Evolutionary conservation across 2,329 filamentous ascomycete species (phyloP).

Genomic region (Fusarium pseudoanthophilum): DNA sequence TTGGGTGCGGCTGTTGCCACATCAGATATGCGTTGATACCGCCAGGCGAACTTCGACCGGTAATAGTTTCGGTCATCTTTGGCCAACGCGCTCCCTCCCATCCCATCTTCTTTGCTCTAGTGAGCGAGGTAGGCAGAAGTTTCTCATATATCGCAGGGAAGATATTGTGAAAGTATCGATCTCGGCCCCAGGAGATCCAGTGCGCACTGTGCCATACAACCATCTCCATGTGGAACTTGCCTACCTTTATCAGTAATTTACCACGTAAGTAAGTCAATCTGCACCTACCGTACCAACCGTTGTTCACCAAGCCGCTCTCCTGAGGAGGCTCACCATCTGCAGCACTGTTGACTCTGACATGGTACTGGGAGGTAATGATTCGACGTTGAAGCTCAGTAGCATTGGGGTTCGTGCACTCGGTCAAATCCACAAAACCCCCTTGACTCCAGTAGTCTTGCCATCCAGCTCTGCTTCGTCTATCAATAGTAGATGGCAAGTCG

Average conservation of each 20-base stretch:
- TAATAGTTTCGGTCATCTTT: slow-evolving; percentile 49
- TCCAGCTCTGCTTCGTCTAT: slow-evolving; percentile 37
- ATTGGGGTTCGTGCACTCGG: slow-evolving; percentile 48
- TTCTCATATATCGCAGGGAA: slow-evolving; percentile 57
- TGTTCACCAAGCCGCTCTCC: slow-evolving; percentile 58
- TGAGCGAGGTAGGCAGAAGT: slow-evolving; percentile 54
- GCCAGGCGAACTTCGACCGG: slow-evolving; percentile 53
- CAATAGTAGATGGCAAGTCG: slow-evolving; percentile 40
- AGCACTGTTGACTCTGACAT: slow-evolving; percentile 56
- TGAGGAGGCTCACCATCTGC: slow-evolving; percentile 52
- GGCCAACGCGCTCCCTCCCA: slow-evolving; percentile 57
- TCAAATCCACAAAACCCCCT: slow-evolving; percentile 57
- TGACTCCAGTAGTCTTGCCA: slow-evolving; percentile 53
- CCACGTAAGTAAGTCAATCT: accelerated
- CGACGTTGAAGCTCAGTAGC: slow-evolving; percentile 57
- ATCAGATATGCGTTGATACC: slow-evolving; percentile 70
- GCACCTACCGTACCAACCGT: slow-evolving; percentile 56
- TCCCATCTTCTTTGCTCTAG: slow-evolving; percentile 53
- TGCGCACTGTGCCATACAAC: slow-evolving; percentile 56
- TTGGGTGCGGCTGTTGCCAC: slow-evolving; percentile 70
- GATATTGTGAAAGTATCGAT: slow-evolving; percentile 50
- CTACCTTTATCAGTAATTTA: slow-evolving; percentile 5
- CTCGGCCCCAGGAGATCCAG: slow-evolving; percentile 54
- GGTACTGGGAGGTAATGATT: slow-evolving; percentile 56
- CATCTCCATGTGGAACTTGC: slow-evolving; percentile 58